phyloP scores from a whole-genome alignment of 2,329 filamentous ascomycete species.

The Fusarium proliferatum region DNA sequence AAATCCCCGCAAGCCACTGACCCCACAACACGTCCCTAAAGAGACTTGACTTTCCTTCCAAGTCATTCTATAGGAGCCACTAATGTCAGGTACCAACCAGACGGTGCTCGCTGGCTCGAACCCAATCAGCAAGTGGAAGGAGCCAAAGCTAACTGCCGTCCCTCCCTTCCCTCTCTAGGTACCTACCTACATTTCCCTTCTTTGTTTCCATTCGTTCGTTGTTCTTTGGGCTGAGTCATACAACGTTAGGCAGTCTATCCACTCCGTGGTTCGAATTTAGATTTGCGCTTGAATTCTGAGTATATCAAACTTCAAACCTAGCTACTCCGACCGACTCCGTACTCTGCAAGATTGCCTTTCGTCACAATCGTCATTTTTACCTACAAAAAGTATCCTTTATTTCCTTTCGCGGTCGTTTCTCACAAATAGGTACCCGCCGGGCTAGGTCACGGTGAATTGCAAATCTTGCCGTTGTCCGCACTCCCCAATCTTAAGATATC shows the following conservation, averaged over 20 bases:
- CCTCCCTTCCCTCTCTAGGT: background rate
- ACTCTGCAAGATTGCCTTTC: constrained; percentile 2
- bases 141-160: constrained; percentile 23
- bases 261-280: background rate
- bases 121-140: constrained; percentile 22
- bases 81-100: constrained; percentile 44
- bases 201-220: background rate
- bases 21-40: constrained; percentile 25
- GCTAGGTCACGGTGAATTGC: constrained; percentile 28
- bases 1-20: constrained; percentile 32
- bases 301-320: background rate
- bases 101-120: constrained; percentile 29
- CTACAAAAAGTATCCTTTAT: constrained; percentile 11
- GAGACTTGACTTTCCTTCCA: constrained; percentile 23
- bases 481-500: constrained; percentile 33
- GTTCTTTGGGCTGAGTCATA: background rate
- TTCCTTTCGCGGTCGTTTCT: constrained; percentile 12
- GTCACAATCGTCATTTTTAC: constrained; percentile 30
- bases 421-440: constrained; percentile 31
- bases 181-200: background rate
- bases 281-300: background rate
- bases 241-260: background rate
- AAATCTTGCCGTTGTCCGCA: constrained; percentile 40
- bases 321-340: constrained; percentile 1
- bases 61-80: constrained; percentile 31